Evolutionary conservation across 768 basidiomycete genomes (phyloP), one percentile per base, ranked within the genome.

Genomic region (Amanita pallidorosea): DNA sequence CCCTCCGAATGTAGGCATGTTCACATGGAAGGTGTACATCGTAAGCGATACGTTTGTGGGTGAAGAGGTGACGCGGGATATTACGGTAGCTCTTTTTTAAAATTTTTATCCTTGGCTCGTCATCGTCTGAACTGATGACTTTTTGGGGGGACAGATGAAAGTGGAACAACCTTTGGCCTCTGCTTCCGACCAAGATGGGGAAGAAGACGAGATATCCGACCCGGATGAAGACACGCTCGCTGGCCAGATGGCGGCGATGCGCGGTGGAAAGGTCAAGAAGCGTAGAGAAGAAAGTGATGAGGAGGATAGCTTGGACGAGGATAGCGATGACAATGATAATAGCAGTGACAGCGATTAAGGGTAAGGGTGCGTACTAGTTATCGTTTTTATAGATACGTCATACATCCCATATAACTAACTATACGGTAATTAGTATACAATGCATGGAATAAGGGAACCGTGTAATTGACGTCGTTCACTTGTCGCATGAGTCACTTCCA

Each of bases 231-330:
- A 98, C 65, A 79, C 86, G 22, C 70, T 98, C 47, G 96, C 93
- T 4, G 96, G 96, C 7, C 96, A 99, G 72, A 95, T 98, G 90
- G 93, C 94, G 5, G 81, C 83, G 40, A 91, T 99, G 90, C 81
- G 88, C 40, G 94, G 94, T 4, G 87, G 83, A 3, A 57, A 77
- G 17, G 90, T 95, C 53, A 96, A 91, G 76, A 84, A 80, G 61
- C 66, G 60, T 18, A 51, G 53, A 23, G 65, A 53, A 13, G 70
- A 65, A 27, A 80, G 77, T 37, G 77, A 74, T 38, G 75, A 77
- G 7, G 77, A 41, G 17, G 40, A 76, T 54, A 71, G 67, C 42
- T 72, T 70, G 37, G 74, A 74, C 43, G 77, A 76, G 48, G 76
- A 45, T 8, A 76, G 72, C 41, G 72, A 70, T 43, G 77, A 79